A percentile compares a stretch with the other conserved stretches of the same genome.
Conservation (phyloP, 257 asterid genomes). For the Penstemon barbatus region DNA sequence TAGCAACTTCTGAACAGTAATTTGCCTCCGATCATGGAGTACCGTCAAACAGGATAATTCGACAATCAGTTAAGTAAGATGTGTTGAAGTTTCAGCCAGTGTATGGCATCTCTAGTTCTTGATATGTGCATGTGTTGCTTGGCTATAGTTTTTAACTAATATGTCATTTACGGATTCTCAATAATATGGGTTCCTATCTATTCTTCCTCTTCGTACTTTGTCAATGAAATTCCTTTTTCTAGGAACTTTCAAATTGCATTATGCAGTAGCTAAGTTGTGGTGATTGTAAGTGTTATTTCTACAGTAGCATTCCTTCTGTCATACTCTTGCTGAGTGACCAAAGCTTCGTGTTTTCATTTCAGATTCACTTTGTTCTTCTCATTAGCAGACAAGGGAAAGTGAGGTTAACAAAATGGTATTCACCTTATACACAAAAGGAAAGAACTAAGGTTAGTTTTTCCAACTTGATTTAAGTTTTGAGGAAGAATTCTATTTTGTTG, state of each 20-base stretch:
- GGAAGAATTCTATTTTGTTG: background rate
- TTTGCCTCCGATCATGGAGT: background rate
- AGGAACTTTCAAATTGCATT: background rate
- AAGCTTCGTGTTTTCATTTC: slow-evolving; percentile 21
- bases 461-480: slow-evolving; percentile 8
- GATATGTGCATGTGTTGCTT: too few species aligned
- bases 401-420: slow-evolving; percentile 67
- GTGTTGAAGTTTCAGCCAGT: background rate
- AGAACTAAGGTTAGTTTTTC: slow-evolving; percentile 46
- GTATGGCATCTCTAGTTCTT: background rate
- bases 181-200: background rate
- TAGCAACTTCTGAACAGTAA: background rate
- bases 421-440: slow-evolving; percentile 61
- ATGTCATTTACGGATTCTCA: background rate
- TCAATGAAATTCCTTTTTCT: background rate
- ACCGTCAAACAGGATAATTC: background rate
- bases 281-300: background rate
- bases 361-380: slow-evolving; percentile 67
- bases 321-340: background rate
- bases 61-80: background rate
- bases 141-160: background rate
- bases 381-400: slow-evolving; percentile 68
- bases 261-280: too few species aligned
- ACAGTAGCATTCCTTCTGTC: too few species aligned
- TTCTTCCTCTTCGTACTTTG: background rate